Evolutionary conservation across 768 basidiomycete species (phyloP), one percentile per base, ranked within the genome.

Genomic region (Pulveroboletus sp.): DNA sequence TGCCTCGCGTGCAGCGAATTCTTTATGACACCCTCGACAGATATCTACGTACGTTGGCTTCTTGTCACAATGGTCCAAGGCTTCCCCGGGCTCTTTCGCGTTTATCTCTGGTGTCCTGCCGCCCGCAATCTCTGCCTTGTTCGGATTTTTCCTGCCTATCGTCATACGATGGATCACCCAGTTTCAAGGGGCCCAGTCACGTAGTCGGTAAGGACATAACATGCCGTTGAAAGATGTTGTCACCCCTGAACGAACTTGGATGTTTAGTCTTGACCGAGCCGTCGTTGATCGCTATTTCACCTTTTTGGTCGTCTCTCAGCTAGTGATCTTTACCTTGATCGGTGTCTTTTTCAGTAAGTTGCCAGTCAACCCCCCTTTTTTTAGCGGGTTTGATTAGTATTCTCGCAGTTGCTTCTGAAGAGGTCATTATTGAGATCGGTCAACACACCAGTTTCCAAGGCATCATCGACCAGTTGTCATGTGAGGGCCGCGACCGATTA

Each of bases 101-200:
- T 67, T 96, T 53, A 74, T 93, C 33, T 93, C 92, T 64, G 93
- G 94, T 86, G 85, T 97, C 30, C 73, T 97, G 17, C 96, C 96
- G 3, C 91, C 96, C 0, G 75, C 89, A 0, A 81, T 98, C 33
- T 89, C 91, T 8, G 86, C 89, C 5, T 49, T 93, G 15, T 96
- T 99, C 60, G 88, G 89, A 14, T 93, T 89, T 72, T 82, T 93
- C 68, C 75, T 99, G 32, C 96, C 96, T 2, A 80, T 91, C 61
- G 73, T 94, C 67, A 97, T 99, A 82, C 86, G 96, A 46, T 79
- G 81, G 77, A 72, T 95, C 42, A 77, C 76, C 6, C 72, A 71
- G 65, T 92, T 88, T 51, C 86, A 85, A 73, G 83, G 83, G 45
- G 73, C 74, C 32, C 61, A 57, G 36, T 60, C 58, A 36, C 66